Base-by-base conservation (phyloP, 1,139 yeast genomes). In the Hyphopichia pseudoburtonii region DNA sequence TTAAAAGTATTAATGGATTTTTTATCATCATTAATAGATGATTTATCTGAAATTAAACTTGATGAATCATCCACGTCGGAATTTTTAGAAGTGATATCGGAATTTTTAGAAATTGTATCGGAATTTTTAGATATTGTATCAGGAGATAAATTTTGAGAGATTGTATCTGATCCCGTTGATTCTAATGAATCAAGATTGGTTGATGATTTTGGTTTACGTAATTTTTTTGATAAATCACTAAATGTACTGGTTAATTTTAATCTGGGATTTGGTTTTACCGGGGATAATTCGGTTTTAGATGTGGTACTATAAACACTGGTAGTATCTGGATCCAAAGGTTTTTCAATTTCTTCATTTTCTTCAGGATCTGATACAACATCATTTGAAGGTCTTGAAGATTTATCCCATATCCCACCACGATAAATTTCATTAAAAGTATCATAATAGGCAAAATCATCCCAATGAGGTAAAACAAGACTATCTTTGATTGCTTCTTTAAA, bases 371-470 rank as follows among this genome's bases (percentile, higher is more conserved):
- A 14, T 5, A 43, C 42, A 10, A 17, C 15, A 10, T 14, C 23
- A 16, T 15, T 24, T 7, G 24, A 9, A 17, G 23, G 27, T 39
- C 66, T 52, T 9, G 34, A 58, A 11, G 60, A 41, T 28, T 66
- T 69, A 42, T 83, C 87, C 97, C 97, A 92, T 18, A 92, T 81
- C 12, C 98, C 98, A 33, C 96, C 97, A 45, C 96, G 75, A 55
- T 80, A 92, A 11, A 86, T 59, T 44, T 87, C 95, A 15, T 64
- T 69, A 1, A 63, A 51, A 0, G 96, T 81, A 39, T 76, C 69
- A 51, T 73, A 85, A 51, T 87, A 86, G 0, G 82, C 78, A 30
- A 88, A 62, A 58, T 92, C 97, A 56, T 92, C 97, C 89, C 87
- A 85, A 51, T 73, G 81, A 2, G 97, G 98, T 30, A 78, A 61